These are phyloP conservation scores for Calonectria pauciramosa DNA, from an alignment of 2,329 filamentous ascomycete genomes.

Conservation along the genomic window DNA sequence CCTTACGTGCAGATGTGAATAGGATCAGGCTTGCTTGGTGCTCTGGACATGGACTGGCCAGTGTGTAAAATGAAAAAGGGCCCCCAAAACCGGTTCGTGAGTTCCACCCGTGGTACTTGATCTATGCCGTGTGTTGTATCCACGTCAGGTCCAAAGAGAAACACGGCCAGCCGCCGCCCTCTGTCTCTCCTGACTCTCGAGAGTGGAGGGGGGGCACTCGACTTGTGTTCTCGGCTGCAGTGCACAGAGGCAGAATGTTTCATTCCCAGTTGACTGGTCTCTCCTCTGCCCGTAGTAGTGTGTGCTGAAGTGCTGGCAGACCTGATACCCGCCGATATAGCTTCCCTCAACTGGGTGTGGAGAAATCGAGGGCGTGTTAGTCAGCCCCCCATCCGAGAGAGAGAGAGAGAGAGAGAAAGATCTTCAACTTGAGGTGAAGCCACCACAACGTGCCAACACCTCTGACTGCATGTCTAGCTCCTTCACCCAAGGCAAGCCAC, in stretches of 20 bases:
- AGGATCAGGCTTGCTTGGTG: conserved; percentile 7
- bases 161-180: background rate
- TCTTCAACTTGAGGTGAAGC: background rate
- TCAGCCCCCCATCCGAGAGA: background rate
- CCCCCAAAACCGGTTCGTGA: conserved; percentile 14
- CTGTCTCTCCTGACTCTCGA: conserved; percentile 9
- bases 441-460: background rate
- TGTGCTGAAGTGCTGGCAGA: conserved; percentile 8
- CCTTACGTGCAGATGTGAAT: conserved; percentile 19
- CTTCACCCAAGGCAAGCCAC: background rate
- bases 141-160: background rate
- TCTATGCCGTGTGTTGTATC: background rate
- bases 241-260: background rate
- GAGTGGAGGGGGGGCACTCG: background rate
- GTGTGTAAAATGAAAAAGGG: conserved; percentile 21
- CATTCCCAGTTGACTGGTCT: background rate
- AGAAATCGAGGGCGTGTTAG: background rate
- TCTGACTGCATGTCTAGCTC: background rate
- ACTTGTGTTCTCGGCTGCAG: background rate
- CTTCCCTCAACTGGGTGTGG: background rate
- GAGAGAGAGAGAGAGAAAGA: background rate
- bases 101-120: conserved; percentile 4
- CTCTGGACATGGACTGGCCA: conserved; percentile 20
- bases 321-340: background rate
- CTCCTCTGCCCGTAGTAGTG: background rate